phyloP scores from a whole-genome alignment of 768 basidiomycete genomes.

The Macrocybe gigantea region DNA sequence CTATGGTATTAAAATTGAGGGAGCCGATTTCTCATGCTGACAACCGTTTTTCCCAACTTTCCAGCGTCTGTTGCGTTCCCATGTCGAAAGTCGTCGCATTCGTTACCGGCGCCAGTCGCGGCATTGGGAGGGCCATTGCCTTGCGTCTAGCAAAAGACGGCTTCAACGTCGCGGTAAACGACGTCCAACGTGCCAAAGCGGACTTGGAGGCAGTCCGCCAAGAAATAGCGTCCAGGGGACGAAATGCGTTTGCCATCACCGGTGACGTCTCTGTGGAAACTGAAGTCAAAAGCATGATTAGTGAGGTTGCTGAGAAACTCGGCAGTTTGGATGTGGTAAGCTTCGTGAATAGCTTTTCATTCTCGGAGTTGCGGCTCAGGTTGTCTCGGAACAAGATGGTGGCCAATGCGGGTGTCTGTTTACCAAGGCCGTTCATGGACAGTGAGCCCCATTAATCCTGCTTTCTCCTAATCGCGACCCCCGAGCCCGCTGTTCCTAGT shows the following conservation, averaged over 20 bases:
- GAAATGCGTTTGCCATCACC: constrained; percentile 3
- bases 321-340: constrained; percentile 25
- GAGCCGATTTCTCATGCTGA: not conserved
- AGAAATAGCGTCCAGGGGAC: constrained; percentile 11
- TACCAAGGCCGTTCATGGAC: constrained; percentile 12
- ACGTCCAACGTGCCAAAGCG: constrained; percentile 14
- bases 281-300: constrained; percentile 30
- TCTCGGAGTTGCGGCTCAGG: not conserved
- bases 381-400: constrained; percentile 21
- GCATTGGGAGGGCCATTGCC: constrained; percentile 39
- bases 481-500: constrained; percentile 6
- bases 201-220: constrained; percentile 4
- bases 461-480: not conserved
- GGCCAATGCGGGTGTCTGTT: constrained; percentile 27
- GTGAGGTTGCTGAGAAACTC: constrained; percentile 6
- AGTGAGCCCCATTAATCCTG: constrained; percentile 9
- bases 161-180: constrained; percentile 34
- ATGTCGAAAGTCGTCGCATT: constrained; percentile 9
- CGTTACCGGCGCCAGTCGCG: constrained; percentile 21
- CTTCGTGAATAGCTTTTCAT: not conserved
- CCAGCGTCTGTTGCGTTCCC: not conserved
- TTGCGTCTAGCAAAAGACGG: constrained; percentile 34
- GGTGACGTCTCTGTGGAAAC: constrained; percentile 28
- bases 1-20: not conserved
- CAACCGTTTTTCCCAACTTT: not conserved